Conservation (phyloP, 441 rosid genomes). For the Omphalea diandra region DNA sequence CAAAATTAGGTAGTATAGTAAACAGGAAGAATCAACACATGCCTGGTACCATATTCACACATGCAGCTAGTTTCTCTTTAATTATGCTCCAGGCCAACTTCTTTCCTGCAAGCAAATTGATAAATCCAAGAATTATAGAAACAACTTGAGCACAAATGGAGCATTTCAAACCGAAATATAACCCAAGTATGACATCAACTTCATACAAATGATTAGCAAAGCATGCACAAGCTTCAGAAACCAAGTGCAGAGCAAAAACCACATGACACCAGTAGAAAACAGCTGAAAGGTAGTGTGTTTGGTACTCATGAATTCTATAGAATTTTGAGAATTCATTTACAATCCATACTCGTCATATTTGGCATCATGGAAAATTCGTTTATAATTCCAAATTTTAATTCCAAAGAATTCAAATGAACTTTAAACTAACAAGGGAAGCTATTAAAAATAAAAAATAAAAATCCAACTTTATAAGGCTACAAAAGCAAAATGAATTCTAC, state of each 20-base stretch:
- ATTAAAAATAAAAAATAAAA: no score
- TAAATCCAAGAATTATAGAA: neutral
- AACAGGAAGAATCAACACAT: conserved; percentile 7
- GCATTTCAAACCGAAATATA: neutral
- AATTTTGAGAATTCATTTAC: no score
- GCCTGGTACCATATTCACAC: conserved; percentile 81
- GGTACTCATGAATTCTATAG: no score
- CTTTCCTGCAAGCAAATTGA: conserved; percentile 41
- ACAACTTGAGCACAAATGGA: neutral
- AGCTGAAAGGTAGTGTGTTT: no score
- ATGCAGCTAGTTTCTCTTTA: conserved; percentile 76
- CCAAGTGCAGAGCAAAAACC: neutral
- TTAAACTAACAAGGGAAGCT: no score
- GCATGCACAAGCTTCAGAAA: neutral
- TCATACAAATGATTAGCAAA: neutral
- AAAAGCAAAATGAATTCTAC: no score
- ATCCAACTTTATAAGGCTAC: no score
- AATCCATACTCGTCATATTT: no score
- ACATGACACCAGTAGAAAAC: neutral
- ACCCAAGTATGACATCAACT: neutral
- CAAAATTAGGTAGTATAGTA: neutral
- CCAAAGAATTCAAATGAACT: no score
- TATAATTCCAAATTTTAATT: no score
- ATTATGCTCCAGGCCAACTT: conserved; percentile 76
- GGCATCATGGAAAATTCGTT: no score